Percentiles rank a stretch among this genome's conserved stretches.
phyloP scores from a whole-genome alignment of 2,329 filamentous ascomycete genomes.

The Seiridium unicorne region DNA sequence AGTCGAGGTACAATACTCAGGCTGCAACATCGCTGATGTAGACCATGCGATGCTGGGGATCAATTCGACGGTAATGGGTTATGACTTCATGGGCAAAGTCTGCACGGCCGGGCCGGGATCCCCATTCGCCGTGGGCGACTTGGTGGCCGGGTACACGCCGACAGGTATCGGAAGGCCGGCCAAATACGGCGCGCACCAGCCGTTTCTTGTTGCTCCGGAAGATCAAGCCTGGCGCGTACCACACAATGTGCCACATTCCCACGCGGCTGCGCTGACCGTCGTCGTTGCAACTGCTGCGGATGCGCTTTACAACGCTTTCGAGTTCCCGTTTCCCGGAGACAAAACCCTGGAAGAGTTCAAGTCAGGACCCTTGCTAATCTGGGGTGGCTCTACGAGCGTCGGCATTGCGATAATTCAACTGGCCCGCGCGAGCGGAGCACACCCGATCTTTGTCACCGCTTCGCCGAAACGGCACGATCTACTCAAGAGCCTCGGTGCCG shows the following conservation, averaged over 20 bases:
- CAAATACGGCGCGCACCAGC: constrained; percentile 8
- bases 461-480: constrained; percentile 28
- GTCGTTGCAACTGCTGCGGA: constrained; percentile 18
- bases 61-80: constrained; percentile 8
- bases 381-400: constrained; percentile 35
- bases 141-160: constrained; percentile 6
- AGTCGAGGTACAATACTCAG: constrained; percentile 11
- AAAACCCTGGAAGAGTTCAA: constrained; percentile 7
- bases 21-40: constrained; percentile 12
- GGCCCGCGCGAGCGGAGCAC: constrained; percentile 27
- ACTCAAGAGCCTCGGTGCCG: constrained; percentile 30
- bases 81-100: constrained; percentile 13
- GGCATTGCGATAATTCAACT: constrained; percentile 33
- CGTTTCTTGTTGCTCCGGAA: constrained; percentile 2
- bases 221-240: not conserved
- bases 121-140: not conserved
- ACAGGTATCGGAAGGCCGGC: not conserved
- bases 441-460: constrained; percentile 30
- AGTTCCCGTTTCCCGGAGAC: constrained; percentile 4
- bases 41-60: constrained; percentile 11
- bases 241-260: constrained; percentile 1
- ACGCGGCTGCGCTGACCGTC: constrained; percentile 14
- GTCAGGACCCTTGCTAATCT: constrained; percentile 27
- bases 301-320: constrained; percentile 17
- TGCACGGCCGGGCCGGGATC: not conserved